Conservation (phyloP, 208 protist species). For the Herpetomonas samuelpessoai region DNA sequence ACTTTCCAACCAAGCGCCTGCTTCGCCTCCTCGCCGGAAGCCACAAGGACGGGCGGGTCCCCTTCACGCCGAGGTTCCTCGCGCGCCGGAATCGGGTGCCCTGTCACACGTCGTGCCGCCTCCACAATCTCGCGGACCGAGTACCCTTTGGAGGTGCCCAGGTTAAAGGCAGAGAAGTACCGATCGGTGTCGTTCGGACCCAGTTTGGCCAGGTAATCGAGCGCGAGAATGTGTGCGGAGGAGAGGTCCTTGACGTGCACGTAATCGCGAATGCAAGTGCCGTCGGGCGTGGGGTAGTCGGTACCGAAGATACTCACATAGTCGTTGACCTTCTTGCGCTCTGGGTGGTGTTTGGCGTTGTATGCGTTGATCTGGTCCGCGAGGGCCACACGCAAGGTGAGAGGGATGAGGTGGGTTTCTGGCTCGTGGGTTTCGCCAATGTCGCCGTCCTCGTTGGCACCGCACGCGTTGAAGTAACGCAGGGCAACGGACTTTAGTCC, state of each 20-base stretch:
- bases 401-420: slow-evolving; percentile 98
- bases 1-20: slow-evolving; percentile 68
- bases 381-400: slow-evolving; percentile 93
- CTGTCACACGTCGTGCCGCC: slow-evolving; percentile 88
- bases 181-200: slow-evolving; percentile 29
- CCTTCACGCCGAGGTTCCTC: slow-evolving; percentile 63
- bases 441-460: slow-evolving; percentile 91
- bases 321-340: slow-evolving; percentile 30
- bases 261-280: slow-evolving; percentile 97
- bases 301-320: slow-evolving; percentile 89
- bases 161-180: slow-evolving; percentile 92
- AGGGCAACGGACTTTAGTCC: slow-evolving; percentile 88
- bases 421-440: slow-evolving; percentile 96
- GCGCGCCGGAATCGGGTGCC: slow-evolving; percentile 85
- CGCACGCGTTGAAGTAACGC: slow-evolving; percentile 99
- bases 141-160: slow-evolving; percentile 94
- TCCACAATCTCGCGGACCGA: slow-evolving; percentile 96
- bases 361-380: slow-evolving; percentile 66
- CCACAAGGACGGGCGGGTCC: slow-evolving; percentile 76
- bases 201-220: slow-evolving; percentile 70
- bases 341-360: slow-evolving; percentile 33
- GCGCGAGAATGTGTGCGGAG: slow-evolving; percentile 91
- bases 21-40: slow-evolving; percentile 55
- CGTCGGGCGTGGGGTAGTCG: slow-evolving; percentile 95
- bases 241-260: slow-evolving; percentile 98